Conservation (phyloP, 2,329 filamentous ascomycete species). For the Fusarium tanahbumbuense region DNA sequence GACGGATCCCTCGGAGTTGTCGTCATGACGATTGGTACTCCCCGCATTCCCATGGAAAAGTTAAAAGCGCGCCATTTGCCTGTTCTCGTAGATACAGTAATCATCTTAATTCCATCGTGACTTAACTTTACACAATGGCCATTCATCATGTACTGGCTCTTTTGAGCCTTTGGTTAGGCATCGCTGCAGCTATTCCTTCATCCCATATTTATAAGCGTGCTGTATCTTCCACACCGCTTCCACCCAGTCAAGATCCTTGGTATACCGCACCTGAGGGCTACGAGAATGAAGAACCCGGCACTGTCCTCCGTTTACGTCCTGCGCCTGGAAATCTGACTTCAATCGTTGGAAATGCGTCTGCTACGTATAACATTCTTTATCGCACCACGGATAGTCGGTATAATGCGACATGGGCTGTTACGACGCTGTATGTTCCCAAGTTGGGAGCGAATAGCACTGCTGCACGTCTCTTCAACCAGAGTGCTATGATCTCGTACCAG, state of each 20-base stretch:
- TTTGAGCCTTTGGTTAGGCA: constrained; percentile 33
- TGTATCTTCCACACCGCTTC: constrained; percentile 14
- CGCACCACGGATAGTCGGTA: constrained; percentile 44
- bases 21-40: neutral
- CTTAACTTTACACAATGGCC: constrained; percentile 19
- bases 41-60: neutral
- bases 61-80: neutral
- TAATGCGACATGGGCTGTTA: constrained; percentile 42
- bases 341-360: constrained; percentile 35
- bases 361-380: constrained; percentile 41
- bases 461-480: constrained; percentile 17
- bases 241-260: constrained; percentile 44
- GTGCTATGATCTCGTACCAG: constrained; percentile 41
- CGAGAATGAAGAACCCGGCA: constrained; percentile 36
- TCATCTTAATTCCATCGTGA: neutral
- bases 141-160: constrained; percentile 24
- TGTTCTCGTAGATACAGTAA: neutral
- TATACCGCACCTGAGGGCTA: constrained; percentile 39
- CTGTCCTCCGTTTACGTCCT: constrained; percentile 39
- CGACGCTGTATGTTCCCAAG: constrained; percentile 37
- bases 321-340: constrained; percentile 42
- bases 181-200: neutral
- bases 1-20: constrained; percentile 18
- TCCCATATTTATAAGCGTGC: constrained; percentile 14
- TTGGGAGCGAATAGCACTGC: constrained; percentile 31